phyloP scores from a whole-genome alignment of 805 yeast species.

The Wickerhamomyces rabaulensis region DNA sequence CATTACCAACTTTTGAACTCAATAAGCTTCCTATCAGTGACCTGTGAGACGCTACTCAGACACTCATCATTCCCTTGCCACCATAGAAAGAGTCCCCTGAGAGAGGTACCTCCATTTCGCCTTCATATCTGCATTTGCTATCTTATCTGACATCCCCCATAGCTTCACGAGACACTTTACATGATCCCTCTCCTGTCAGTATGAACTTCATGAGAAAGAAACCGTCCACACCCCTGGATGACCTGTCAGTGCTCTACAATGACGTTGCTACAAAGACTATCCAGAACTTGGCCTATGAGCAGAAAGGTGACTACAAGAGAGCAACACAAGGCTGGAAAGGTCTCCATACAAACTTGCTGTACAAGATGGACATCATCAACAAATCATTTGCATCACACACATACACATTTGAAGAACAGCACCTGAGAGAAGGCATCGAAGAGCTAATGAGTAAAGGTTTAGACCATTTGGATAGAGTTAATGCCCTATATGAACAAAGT shows the following conservation, averaged over 20 bases:
- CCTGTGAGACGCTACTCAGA: neutral
- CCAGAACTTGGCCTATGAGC: slow-evolving; percentile 53
- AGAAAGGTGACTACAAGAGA: slow-evolving; percentile 42
- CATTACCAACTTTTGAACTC: neutral
- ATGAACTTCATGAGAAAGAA: slow-evolving; percentile 52
- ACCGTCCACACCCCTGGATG: slow-evolving; percentile 57
- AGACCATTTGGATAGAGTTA: slow-evolving; percentile 35
- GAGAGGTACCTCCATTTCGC: neutral
- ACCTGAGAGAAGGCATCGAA: slow-evolving; percentile 28
- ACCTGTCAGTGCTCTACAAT: slow-evolving; percentile 53
- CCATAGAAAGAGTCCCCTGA: neutral
- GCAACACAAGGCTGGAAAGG: slow-evolving; percentile 73
- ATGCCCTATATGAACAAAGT: slow-evolving; percentile 14
- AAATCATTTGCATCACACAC: slow-evolving; percentile 28
- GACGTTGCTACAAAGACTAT: slow-evolving; percentile 58
- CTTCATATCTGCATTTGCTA: neutral
- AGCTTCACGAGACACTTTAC: neutral
- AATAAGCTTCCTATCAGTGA: neutral
- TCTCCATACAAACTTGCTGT: slow-evolving; percentile 56
- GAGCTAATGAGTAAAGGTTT: slow-evolving; percentile 21
- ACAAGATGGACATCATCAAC: slow-evolving; percentile 49
- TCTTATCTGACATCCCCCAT: neutral
- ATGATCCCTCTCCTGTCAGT: neutral
- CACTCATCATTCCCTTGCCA: neutral
- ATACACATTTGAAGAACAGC: slow-evolving; percentile 41